Evolutionary conservation across 768 basidiomycete genomes (phyloP), one percentile per base, ranked within the genome.

Genomic region (Trametes villosa): DNA sequence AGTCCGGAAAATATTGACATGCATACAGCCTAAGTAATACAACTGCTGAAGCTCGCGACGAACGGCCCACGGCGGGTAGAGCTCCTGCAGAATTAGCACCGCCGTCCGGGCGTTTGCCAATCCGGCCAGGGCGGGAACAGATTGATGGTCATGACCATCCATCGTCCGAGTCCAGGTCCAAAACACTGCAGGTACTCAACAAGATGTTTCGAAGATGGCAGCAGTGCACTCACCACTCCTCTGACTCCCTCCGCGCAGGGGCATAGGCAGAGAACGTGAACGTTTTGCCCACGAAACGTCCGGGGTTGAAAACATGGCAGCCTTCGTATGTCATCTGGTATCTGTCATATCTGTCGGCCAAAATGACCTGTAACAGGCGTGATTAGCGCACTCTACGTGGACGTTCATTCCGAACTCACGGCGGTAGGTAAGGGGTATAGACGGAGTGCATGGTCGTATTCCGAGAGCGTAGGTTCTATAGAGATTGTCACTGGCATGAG

Each of bases 231-330:
- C 50, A 90, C 90, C 89, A 92, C 76, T 91, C 89, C 71, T 94
- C 92, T 0, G 95, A 96, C 69, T 92, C 88, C 41, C 84, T 75
- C 60, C 88, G 89, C 2, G 91, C 85, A 13, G 96, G 96, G 59
- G 88, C 91, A 67, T 96, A 99, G 3, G 94, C 91, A 12, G 91
- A 93, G 79, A 98, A 98, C 6, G 85, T 82, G 65, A 93, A 90
- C 6, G 88, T 83, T 49, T 85, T 89, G 5, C 92, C 86, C 15
- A 94, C 80, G 71, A 98, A 98, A 50, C 89, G 87, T 20, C 97
- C 96, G 0, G 97, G 97, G 72, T 99, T 99, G 81, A 98, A 95
- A 27, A 98, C 97, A 75, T 98, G 97, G 68, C 97, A 98, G 12
- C 94, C 94, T 59, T 96, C 95, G 72, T 99, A 99, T 1, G 96